phyloP scores from a whole-genome alignment of 768 basidiomycete genomes.

The Pleurotus salmoneostramineus region DNA sequence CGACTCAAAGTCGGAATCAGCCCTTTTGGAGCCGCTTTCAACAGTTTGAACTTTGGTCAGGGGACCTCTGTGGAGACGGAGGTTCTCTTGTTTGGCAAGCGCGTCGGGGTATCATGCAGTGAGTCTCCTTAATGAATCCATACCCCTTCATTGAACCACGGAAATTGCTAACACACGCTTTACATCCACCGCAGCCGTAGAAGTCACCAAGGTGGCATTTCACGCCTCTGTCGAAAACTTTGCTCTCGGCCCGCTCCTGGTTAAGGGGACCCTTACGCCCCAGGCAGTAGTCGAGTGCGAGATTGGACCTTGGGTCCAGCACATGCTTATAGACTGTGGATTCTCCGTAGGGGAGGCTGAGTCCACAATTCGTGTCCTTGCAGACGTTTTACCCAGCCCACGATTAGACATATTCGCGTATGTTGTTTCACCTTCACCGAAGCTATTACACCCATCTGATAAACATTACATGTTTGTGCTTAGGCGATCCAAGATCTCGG shows the following conservation, averaged over 20 bases:
- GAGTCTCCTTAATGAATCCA: background rate
- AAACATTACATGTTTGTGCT: background rate
- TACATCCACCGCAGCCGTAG: background rate
- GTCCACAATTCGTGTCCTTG: background rate
- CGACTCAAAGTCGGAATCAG: background rate
- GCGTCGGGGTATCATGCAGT: background rate
- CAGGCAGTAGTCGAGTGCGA: background rate
- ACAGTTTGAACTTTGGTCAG: background rate
- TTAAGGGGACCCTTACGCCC: background rate
- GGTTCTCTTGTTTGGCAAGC: background rate
- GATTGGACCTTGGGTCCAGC: background rate
- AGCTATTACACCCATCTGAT: background rate
- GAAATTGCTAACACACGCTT: no score
- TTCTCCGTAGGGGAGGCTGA: background rate
- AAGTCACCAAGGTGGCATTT: background rate
- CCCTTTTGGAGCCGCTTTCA: background rate
- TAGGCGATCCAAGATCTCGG: background rate
- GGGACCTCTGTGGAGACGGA: background rate
- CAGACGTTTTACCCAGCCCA: background rate
- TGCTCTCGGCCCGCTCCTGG: background rate
- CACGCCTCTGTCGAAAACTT: background rate
- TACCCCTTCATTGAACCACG: background rate
- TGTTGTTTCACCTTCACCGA: background rate
- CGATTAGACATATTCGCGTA: background rate
- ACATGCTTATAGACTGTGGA: background rate